phyloP scores from a whole-genome alignment of 2,329 filamentous ascomycete species.

The Aschersonia sp. region DNA sequence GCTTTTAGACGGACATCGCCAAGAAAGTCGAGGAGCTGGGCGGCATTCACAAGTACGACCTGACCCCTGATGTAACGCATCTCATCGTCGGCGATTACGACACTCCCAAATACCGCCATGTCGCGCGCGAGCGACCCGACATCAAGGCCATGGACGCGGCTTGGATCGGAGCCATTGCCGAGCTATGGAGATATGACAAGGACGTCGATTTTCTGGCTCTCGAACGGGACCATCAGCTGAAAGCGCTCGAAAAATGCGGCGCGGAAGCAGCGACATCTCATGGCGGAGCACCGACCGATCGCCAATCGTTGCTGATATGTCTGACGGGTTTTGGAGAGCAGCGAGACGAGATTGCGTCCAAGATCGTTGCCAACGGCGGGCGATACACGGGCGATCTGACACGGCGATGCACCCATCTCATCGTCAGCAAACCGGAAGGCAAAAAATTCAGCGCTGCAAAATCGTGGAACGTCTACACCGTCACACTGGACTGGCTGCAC shows the following conservation, averaged over 20 bases:
- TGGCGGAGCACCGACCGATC: slow-evolving; percentile 10
- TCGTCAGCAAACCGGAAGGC: slow-evolving; percentile 64
- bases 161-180: slow-evolving; percentile 71
- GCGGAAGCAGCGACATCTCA: slow-evolving; percentile 17
- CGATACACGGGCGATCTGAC: slow-evolving; percentile 79
- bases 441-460: slow-evolving; percentile 85
- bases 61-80: slow-evolving; percentile 93
- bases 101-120: slow-evolving; percentile 90
- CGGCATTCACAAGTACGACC: slow-evolving; percentile 72
- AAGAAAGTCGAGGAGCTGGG: slow-evolving; percentile 65
- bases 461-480: slow-evolving; percentile 65
- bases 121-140: slow-evolving; percentile 77
- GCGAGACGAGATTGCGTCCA: slow-evolving; percentile 55
- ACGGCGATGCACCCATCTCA: slow-evolving; percentile 71
- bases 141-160: slow-evolving; percentile 67
- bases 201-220: slow-evolving; percentile 57
- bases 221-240: slow-evolving; percentile 51
- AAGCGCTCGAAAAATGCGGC: slow-evolving; percentile 43
- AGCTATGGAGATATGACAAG: slow-evolving; percentile 71
- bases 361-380: slow-evolving; percentile 58
- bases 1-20: slow-evolving; percentile 36
- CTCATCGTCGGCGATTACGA: slow-evolving; percentile 79
- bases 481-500: slow-evolving; percentile 72
- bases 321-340: slow-evolving; percentile 46
- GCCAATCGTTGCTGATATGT: slow-evolving; percentile 33